Evolutionary conservation across 2,329 filamentous ascomycete genomes (phyloP), one percentile per base, ranked within the genome.

Genomic region (Neonectria coccinea): DNA sequence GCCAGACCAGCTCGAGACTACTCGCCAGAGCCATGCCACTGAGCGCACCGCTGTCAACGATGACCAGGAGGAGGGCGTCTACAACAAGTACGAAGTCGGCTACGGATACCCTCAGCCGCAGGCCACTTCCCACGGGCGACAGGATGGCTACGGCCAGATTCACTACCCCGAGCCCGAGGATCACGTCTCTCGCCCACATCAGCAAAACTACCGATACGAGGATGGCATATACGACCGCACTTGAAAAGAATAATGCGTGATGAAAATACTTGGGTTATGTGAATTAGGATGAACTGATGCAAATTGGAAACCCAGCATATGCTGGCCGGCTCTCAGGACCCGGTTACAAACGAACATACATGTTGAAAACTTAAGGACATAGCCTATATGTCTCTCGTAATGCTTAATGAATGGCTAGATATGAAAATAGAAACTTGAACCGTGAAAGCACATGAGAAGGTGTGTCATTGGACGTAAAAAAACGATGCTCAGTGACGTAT

Each of bases 11-110:
- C 74, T 85, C 74, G 62, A 74, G 62, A 75, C 75, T 25, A 56
- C 36, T 57, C 79, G 81, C 41, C 79, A 79, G 70, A 84, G 82
- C 75, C 77, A 81, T 66, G 77, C 69, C 66, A 82, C 77, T 12
- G 83, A 76, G 63, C 74, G 69, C 58, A 82, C 75, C 27, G 76
- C 76, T 41, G 74, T 79, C 42, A 74, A 71, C 62, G 65, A 70
- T 33, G 76, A 73, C 48, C 64, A 70, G 14, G 56, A 72, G 20
- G 59, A 73, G 16, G 63, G 60, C 16, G 65, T 73, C 18, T 72
- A 75, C 69, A 74, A 72, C 67, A 70, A 73, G 59, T 71, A 73
- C 44, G 69, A 72, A 16, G 70, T 69, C 56, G 66, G 69, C 14
- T 66, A 70, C 41, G 69, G 52, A 31, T 70, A 74, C 50, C 59